These are phyloP conservation scores for Rhinocladiella mackenziei DNA, from an alignment of 2,329 filamentous ascomycete genomes.

Conservation along the genomic window DNA sequence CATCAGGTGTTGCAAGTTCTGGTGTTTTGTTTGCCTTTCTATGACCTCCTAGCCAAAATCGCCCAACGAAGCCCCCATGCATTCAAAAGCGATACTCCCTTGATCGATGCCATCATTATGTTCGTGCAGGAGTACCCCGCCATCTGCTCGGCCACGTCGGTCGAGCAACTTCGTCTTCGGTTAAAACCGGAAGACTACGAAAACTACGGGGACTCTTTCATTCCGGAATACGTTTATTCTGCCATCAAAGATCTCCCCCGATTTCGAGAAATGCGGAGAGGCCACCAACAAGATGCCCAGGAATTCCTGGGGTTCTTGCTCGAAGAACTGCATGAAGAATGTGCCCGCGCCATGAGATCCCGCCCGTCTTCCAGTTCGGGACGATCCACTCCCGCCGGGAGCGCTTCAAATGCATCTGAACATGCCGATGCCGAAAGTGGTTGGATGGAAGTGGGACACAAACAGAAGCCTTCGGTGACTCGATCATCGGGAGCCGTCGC, in stretches of 20 bases:
- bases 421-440: slow-evolving; percentile 52
- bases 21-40: slow-evolving; percentile 90
- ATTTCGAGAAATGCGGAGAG: slow-evolving; percentile 89
- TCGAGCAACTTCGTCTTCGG: slow-evolving; percentile 67
- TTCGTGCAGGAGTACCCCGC: slow-evolving; percentile 90
- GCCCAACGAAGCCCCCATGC: slow-evolving; percentile 78
- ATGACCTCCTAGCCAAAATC: slow-evolving; percentile 84
- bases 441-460: slow-evolving; percentile 94
- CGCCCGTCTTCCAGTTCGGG: slow-evolving; percentile 43
- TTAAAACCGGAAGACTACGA: slow-evolving; percentile 82
- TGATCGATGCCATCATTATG: slow-evolving; percentile 95
- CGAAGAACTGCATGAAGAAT: slow-evolving; percentile 91
- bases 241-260: slow-evolving; percentile 80
- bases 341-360: slow-evolving; percentile 67
- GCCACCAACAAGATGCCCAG: slow-evolving; percentile 96
- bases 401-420: slow-evolving; percentile 45
- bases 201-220: slow-evolving; percentile 85
- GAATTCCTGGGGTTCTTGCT: slow-evolving; percentile 93
- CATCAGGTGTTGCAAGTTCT: slow-evolving; percentile 85
- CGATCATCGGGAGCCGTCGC: slow-evolving; percentile 74
- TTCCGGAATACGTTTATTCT: slow-evolving; percentile 91
- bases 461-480: slow-evolving; percentile 81
- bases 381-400: slow-evolving; percentile 41
- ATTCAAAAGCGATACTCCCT: slow-evolving; percentile 90
- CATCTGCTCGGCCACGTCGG: slow-evolving; percentile 71